Base-by-base conservation (phyloP, 176 grass and related monocot species). In the Bromus sterilis region DNA sequence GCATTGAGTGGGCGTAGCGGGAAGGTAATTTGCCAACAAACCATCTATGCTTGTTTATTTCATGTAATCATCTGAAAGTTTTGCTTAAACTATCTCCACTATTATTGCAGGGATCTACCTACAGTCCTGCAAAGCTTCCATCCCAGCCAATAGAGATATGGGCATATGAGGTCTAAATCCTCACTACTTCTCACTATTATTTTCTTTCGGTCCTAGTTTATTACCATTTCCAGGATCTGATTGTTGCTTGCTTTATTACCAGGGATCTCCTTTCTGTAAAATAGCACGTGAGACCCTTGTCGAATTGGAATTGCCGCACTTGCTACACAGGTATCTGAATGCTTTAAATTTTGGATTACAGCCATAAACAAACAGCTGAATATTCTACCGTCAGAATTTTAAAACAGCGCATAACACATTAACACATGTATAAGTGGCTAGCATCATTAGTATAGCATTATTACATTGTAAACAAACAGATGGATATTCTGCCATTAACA, bases 201-300 rank as follows among this genome's bases (percentile, higher is more conserved):
- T 60, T 67, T 7, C 34, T 78, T 9, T 63, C 51, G 60, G 20
- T 23, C 51, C 1, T 13, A 26, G 36, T 11, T 1, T 60, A 30
- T 13, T 20, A 37, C 29, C n/a, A 56, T 29, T 58, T 82, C 33
- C 30, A 60, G 15, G 73, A 67, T 67, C 31, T 87, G 64, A 81
- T 55, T 7, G 44, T 12, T 71, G 16, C 18, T 35, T 71, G 8
- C 33, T 74, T 46, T 66, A 62, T 43, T 76, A 86, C 76, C 77
- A 95, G 92, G 81, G 70, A 82, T 98, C 95, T 49, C 95, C 95
- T 57, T 98, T 95, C 63, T 98, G 92, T 75, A 98, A 89, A 87
- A 87, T 98, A 86, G 92, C 84, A 23, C 79, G 95, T 32, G 95
- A 98, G 76, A 56, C 90, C 18, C 84, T 98, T n/a, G 95, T 95